These are phyloP conservation scores for Talaromyces pinophilus DNA, from an alignment of 2,329 filamentous ascomycete genomes.

Conservation along the genomic window DNA sequence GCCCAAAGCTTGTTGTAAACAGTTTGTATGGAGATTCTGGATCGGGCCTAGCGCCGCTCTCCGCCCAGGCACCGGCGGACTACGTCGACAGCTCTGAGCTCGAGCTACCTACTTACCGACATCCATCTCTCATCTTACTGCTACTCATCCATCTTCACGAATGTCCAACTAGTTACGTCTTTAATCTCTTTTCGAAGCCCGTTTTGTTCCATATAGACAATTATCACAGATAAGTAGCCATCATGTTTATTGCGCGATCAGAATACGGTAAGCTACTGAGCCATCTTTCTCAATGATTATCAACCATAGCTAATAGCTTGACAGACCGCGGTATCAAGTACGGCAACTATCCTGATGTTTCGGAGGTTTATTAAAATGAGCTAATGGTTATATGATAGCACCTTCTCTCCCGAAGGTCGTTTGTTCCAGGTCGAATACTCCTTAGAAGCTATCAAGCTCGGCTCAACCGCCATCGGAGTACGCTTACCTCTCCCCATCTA, in stretches of 20 bases:
- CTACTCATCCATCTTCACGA: not conserved
- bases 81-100: constrained; percentile 22
- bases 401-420: constrained; percentile 98
- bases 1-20: constrained; percentile 12
- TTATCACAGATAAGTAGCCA: constrained; percentile 48
- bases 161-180: not conserved
- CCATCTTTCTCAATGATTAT: constrained; percentile 27
- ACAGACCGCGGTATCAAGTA: constrained; percentile 97
- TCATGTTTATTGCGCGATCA: constrained; percentile 99
- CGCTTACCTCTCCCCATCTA: constrained; percentile 26
- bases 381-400: constrained; percentile 57
- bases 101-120: constrained; percentile 1
- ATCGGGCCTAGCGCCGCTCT: constrained; percentile 23
- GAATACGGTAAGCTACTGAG: constrained; percentile 87
- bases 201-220: constrained; percentile 11
- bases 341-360: constrained; percentile 33
- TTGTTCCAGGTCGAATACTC: constrained; percentile 99
- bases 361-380: not conserved
- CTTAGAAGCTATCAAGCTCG: constrained; percentile 99
- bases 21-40: constrained; percentile 23
- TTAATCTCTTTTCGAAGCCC: constrained; percentile 5
- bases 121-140: constrained; percentile 7
- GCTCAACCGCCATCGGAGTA: constrained; percentile 94
- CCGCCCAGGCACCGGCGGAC: constrained; percentile 21
- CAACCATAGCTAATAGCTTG: constrained; percentile 41